Evolutionary conservation across 768 basidiomycete genomes (phyloP), one percentile per base, ranked within the genome.

Genomic region (Collybia sp.): DNA sequence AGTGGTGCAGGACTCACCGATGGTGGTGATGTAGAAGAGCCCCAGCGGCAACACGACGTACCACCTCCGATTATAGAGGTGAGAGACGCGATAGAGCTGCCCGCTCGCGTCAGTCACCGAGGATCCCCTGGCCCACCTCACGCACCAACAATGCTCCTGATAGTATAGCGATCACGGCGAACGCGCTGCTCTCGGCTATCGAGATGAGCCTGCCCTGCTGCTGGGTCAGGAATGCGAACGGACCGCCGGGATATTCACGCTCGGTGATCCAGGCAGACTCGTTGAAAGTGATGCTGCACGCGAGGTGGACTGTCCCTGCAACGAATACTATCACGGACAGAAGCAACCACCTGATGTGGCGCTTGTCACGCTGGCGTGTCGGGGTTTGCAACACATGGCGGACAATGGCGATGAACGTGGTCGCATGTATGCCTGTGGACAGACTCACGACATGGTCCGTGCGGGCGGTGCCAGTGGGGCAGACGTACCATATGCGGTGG

Each of bases 131-230:
- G 25, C 3, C 8, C 25, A 8, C 25, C 8, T 69, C 38, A 46
- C 66, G 39, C 43, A 74, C 73, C 51, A 74, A 57, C 36, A 72
- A 44, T 1, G 52, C 71, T 35, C 71, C 67, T 8, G 62, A 61
- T 52, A 71, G 49, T 12, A 69, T 55, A 12, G 69, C 66, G 36
- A 67, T 45, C 13, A 61, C 15, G 16, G 58, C 49, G 12, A 61
- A 50, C 8, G 63, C 60, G 5, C 54, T 49, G 16, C 60, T 56
- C n/a, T 53, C 57, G 2, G 56, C 33, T 1, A 53, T 57, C 30
- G 50, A 35, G n/a, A 57, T 48, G 58, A 65, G 65, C 0, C 53
- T 50, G 0, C 58, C 53, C 11, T 49, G 38, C 41, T 66, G 46
- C 18, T 50, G 35, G 11, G 42, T 51, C 40, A 66, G 58, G 46